Base-by-base conservation (phyloP, 2,329 filamentous ascomycete genomes). In the Beauveria asiatica region DNA sequence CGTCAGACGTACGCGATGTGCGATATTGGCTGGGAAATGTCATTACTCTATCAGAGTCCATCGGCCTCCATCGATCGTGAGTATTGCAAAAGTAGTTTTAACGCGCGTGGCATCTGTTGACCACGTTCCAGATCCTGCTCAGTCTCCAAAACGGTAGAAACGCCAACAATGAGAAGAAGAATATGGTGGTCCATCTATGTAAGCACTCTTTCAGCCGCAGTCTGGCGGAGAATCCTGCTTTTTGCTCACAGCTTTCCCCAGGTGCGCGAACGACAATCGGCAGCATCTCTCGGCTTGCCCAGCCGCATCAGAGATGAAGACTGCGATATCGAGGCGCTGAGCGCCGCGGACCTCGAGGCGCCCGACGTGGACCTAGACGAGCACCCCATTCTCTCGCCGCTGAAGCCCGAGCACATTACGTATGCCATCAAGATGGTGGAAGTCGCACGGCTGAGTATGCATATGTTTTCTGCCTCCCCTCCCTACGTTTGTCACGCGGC, bases 161-260 rank as follows among this genome's bases (percentile, higher is more conserved):
- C 64, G 10, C 67, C 68, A 1, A 66, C 67, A 3, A 63, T 81
- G 39, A 75, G 77, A 64, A 74, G 77, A 60, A 67, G 79, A 5
- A 75, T 82, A 7, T 83, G 80, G 78, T 82, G 80, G 80, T 78
- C 78, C 6, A 74, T 82, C 8, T 82, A 82, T 58, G 73, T 80
- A 51, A 70, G 78, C 10, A 16, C 59, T 7, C 13, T 10, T 16
- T 16, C 5, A 10, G 21, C 1, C 2, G 9, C 21, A n/a, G 27
- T 9, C 17, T 4, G 2, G n/a, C 3, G 48, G 52, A 17, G 50
- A 45, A 45, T 58, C 23, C 27, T 52, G 30, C 33, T 44, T 45
- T 61, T 61, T 39, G 45, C 62, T 64, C 30, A 65, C 54, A 17
- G 3, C 41, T 23, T 9, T 16, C 19, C 0, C 13, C 17, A 74